Conservation (phyloP, 1,139 yeast genomes). For the Geotrichum klebahnii region DNA sequence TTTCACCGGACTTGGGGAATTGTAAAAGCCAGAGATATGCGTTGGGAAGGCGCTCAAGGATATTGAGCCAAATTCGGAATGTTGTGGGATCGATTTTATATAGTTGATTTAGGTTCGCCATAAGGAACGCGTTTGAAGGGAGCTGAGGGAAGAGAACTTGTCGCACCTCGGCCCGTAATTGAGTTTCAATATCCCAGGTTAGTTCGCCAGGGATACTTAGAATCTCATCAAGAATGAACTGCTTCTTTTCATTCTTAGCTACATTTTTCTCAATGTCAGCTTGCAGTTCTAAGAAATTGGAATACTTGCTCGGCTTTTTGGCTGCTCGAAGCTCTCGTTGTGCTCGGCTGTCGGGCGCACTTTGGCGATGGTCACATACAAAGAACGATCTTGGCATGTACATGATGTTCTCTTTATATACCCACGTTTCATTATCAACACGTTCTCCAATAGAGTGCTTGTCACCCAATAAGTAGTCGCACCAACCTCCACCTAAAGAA, state of each 20-base stretch:
- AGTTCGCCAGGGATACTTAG: conserved; percentile 18
- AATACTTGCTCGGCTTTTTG: background rate
- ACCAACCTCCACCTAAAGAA: conserved; percentile 38
- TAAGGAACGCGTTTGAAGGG: conserved; percentile 31
- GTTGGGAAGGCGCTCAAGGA: conserved; percentile 32
- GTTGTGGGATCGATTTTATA: conserved; percentile 39
- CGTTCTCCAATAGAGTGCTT: conserved; percentile 21
- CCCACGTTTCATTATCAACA: conserved; percentile 18
- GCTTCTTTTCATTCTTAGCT: background rate
- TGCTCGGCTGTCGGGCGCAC: conserved; percentile 32
- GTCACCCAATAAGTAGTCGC: conserved; percentile 37
- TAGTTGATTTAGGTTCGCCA: conserved; percentile 39
- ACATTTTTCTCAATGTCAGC: conserved; percentile 2
- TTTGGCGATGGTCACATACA: conserved; percentile 39
- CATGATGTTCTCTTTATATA: conserved; percentile 34
- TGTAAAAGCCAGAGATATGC: conserved; percentile 38
- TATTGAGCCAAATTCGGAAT: conserved; percentile 34
- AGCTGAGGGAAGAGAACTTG: conserved; percentile 33
- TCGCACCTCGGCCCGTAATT: conserved; percentile 31
- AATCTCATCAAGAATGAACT: conserved; percentile 10
- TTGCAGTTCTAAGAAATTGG: conserved; percentile 10
- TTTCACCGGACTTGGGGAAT: conserved; percentile 37
- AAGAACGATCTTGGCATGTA: conserved; percentile 38
- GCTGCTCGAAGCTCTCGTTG: conserved; percentile 18
- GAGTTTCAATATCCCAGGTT: conserved; percentile 32